Base-by-base conservation (phyloP, 441 rosid genomes). In the Populus hybrid region DNA sequence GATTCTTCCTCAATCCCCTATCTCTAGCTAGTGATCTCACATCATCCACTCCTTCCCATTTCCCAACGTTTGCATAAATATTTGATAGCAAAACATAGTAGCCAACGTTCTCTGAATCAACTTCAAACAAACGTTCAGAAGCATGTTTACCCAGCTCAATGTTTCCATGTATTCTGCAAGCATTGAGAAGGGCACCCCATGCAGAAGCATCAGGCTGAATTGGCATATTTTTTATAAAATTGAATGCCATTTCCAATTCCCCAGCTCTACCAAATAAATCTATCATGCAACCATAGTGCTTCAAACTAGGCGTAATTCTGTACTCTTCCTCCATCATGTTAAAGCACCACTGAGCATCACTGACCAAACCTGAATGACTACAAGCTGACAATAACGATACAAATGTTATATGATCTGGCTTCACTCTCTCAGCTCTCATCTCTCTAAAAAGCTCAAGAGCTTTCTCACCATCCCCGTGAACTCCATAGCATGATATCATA, bases 261-360 rank as follows among this genome's bases (percentile, higher is more conserved):
- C 98, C 97, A 79, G 97, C 91, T 79, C 97, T 81, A 72, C 92
- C 92, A 72, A 81, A 89, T 85, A 93, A 82, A 85, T 93, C 97
- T 64, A 93, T 94, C 94, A 93, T 91, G 84, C 96, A 91, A 64
- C 98, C 91, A 76, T 85, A 93, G 68, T 93, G 98, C 84, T 87
- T 89, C 87, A 90, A 76, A 81, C 81, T 79, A 18, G 97, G 95
- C 82, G 75, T 67, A 70, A 90, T 83, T 34, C 87, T 81, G 19
- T 82, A 88, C 66, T 82, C 77, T 68, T 79, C 86, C 80, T 84
- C 90, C 98, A 93, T 90, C 78, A 85, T 38, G 35, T 79, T 78
- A 80, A 91, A 93, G 80, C 86, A 91, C 88, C 88, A 75, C 63
- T 84, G 82, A 73, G 94, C 98, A 71, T 87, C 94, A 53, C 81